These are phyloP conservation scores for Phialocephala subalpina DNA, from an alignment of 2,329 filamentous ascomycete species.

Conservation along the genomic window DNA sequence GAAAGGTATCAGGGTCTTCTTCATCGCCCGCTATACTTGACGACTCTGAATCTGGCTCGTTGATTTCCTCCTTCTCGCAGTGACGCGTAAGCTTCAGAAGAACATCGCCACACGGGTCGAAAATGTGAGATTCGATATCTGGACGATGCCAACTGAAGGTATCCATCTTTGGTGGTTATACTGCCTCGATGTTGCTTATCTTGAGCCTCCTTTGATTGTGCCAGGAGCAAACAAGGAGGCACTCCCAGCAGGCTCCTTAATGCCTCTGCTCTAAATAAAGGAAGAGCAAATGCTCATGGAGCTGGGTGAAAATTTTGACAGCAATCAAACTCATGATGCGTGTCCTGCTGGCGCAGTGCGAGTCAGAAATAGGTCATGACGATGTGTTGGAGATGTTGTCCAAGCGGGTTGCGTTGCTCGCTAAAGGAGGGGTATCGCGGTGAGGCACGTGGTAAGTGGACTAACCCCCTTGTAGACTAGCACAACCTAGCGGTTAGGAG, in stretches of 20 bases:
- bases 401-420: background rate
- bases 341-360: background rate
- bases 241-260: background rate
- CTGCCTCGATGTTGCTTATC: background rate
- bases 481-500: background rate
- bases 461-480: background rate
- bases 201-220: background rate
- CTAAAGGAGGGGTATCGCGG: conserved; percentile 1
- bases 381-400: conserved; percentile 2
- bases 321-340: background rate
- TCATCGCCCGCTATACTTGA: background rate
- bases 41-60: background rate
- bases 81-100: conserved; percentile 14
- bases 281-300: background rate
- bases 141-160: background rate
- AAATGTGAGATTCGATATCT: background rate
- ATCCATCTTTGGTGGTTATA: background rate
- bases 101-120: conserved; percentile 15
- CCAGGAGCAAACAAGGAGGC: background rate
- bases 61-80: background rate
- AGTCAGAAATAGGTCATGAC: conserved; percentile 3
- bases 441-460: background rate
- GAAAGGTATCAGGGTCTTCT: conserved; percentile 7
- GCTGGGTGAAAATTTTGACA: background rate
- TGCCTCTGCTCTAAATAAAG: background rate